Evolutionary conservation across 1,284 basidiomycete genomes (phyloP), one percentile per base, ranked within the genome.

Genomic region (Hymenochaete sp.): DNA sequence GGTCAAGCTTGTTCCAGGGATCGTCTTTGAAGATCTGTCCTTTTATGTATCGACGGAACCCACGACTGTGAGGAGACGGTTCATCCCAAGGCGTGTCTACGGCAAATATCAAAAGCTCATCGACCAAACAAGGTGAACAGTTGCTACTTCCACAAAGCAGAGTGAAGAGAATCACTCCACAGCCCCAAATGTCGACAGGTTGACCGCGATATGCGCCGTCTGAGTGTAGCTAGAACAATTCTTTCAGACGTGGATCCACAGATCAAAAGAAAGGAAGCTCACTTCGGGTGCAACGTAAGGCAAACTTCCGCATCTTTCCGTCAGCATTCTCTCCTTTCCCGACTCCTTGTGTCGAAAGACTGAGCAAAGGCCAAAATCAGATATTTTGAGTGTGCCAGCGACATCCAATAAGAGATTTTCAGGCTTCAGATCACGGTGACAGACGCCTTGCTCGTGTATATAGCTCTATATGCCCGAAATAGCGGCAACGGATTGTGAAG

Each of bases 51-150:
- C 79, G 75, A 22, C 65, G 60, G 60, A 79, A 98, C 62, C 98
- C 95, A 2, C 78, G 75, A 51, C 86, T 90, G 16, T 72, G 70
- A 1, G 64, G 59, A 0, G 92, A 92, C 2, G 95, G 93, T 59
- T 96, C 88, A 59, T 98, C 95, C 95, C 95, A 98, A 1, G 95
- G 96, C 0, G 95, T 98, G 60, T 96, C 92, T 96, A 47, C 13
- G 22, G 37, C 28, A 13, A n/a, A 48, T 8, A 32, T 32, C 37
- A 47, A 18, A 16, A 8, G 18, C 6, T n/a, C 16, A 13, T 9
- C 13, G 9, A 39, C 42, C 51, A 28, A 16, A 22, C 32, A 51
- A 42, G 27, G 7, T n/a, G 4, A 11, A 14, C 8, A 14, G 75
- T n/a, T n/a, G 89, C 55, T 60, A 93, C 93, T 98, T 42, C 95